Base-by-base conservation (phyloP, 2,329 filamentous ascomycete species). In the Fusarium poae region DNA sequence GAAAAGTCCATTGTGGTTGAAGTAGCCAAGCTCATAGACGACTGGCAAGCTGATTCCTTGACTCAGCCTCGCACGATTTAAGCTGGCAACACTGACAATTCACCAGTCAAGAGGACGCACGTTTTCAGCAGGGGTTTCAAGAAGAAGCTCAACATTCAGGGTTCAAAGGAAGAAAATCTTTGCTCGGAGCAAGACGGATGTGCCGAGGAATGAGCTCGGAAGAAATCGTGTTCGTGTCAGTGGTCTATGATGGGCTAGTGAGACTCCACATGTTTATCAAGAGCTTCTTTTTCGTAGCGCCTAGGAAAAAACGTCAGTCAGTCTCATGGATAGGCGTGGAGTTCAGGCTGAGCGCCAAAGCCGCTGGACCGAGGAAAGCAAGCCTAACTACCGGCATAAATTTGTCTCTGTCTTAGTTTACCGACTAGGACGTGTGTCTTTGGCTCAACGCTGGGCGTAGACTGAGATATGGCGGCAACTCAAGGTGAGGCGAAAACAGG, bases 351-450 rank as follows among this genome's bases (percentile, higher is more conserved):
- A 55, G 57, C 54, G 56, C 61, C 71, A 72, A 57, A 69, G 69
- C 71, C 71, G 62, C 67, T 74, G 65, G 62, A 23, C 71, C 71
- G 71, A 73, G 58, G 57, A 53, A 37, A 57, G n/a, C 44, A 57
- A 20, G 34, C 44, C 35, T 58, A 56, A 66, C 65, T 73, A 54
- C 69, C 71, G 67, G 65, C 56, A 46, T 57, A 27, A 37, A 42
- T 30, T 49, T 39, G 42, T 18, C 18, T 66, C 35, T 55, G 45
- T 57, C 53, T 55, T 44, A 21, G 37, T 45, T 35, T 56, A 23
- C 16, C 30, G 21, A 45, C 30, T 48, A 27, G 16, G 43, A 42
- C 57, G 50, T 52, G 42, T 52, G 29, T 27, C n/a, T 37, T 39
- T 56, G 58, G 48, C 20, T 55, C 56, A 62, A 56, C 46, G 25